These are phyloP conservation scores for Penicillium sp. DNA, from an alignment of 2,329 filamentous ascomycete species.

Conservation along the genomic window DNA sequence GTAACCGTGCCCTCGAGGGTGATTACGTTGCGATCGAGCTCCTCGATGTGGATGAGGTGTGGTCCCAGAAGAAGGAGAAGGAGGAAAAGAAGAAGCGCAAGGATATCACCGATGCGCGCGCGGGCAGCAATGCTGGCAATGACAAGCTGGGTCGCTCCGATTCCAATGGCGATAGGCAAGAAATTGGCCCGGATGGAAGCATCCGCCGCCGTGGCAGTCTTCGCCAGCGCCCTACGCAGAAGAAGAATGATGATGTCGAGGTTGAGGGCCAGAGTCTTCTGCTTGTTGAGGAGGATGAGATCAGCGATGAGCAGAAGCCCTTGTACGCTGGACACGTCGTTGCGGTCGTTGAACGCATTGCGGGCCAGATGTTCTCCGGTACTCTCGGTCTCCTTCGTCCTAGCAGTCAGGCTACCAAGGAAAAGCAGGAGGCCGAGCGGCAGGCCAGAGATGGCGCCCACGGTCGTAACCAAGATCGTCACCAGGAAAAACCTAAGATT, in stretches of 20 bases:
- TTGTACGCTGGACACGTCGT: conserved; percentile 96
- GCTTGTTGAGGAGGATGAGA: conserved; percentile 96
- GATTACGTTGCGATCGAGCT: conserved; percentile 95
- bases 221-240: conserved; percentile 93
- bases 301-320: conserved; percentile 96
- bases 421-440: conserved; percentile 97
- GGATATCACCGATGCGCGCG: conserved; percentile 90
- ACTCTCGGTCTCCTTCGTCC: conserved; percentile 90
- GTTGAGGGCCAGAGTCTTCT: conserved; percentile 96
- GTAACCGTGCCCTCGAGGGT: conserved; percentile 93
- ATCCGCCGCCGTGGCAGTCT: conserved; percentile 91
- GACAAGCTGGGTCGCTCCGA: conserved; percentile 59
- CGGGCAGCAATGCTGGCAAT: conserved; percentile 69
- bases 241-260: conserved; percentile 99
- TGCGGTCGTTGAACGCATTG: conserved; percentile 92
- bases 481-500: conserved; percentile 98
- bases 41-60: conserved; percentile 96
- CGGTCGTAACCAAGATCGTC: conserved; percentile 73
- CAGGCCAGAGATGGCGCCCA: conserved; percentile 79
- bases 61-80: conserved; percentile 98
- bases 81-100: conserved; percentile 99
- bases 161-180: conserved; percentile 62
- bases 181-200: conserved; percentile 69
- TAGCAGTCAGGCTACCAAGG: conserved; percentile 97
- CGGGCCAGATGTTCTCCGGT: conserved; percentile 98